Conservation (phyloP, 106 monocot genomes). For the Acanthochlamys bracteata region DNA sequence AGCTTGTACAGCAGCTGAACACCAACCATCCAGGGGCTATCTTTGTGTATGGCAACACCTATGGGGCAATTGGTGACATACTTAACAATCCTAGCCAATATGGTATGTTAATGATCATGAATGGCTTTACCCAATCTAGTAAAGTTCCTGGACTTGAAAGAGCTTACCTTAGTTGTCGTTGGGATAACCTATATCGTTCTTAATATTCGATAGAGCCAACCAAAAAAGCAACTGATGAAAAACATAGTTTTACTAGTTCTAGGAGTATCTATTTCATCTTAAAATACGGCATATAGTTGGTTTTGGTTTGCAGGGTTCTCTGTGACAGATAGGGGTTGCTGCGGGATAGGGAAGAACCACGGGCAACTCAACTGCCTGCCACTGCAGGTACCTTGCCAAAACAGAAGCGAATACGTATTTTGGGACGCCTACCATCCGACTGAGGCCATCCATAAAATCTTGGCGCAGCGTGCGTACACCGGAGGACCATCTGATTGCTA, state of each 20-base stretch:
- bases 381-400: conserved; percentile 20
- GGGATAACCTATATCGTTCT: no score
- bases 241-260: no score
- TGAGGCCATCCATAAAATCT: conserved; percentile 42
- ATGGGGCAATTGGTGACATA: conserved; percentile 50
- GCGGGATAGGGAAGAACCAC: conserved; percentile 31
- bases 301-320: conserved; percentile 33
- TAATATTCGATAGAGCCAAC: no score
- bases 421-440: conserved; percentile 77
- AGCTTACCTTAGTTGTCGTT: no score
- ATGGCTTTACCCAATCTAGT: no score
- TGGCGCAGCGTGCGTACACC: conserved; percentile 39
- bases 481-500: conserved; percentile 36
- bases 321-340: conserved; percentile 41
- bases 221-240: no score
- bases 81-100: conserved; percentile 60
- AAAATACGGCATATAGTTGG: no score
- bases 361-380: conserved; percentile 52
- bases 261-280: no score
- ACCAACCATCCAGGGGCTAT: conserved; percentile 38
- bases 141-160: no score
- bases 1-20: conserved; percentile 54
- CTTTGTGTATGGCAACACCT: conserved; percentile 71
- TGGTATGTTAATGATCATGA: conserved; percentile 13
- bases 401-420: conserved; percentile 40